These are phyloP conservation scores for Phytophthora macrochlamydospora DNA, from an alignment of 352 stramenopile genomes.

Conservation along the genomic window DNA sequence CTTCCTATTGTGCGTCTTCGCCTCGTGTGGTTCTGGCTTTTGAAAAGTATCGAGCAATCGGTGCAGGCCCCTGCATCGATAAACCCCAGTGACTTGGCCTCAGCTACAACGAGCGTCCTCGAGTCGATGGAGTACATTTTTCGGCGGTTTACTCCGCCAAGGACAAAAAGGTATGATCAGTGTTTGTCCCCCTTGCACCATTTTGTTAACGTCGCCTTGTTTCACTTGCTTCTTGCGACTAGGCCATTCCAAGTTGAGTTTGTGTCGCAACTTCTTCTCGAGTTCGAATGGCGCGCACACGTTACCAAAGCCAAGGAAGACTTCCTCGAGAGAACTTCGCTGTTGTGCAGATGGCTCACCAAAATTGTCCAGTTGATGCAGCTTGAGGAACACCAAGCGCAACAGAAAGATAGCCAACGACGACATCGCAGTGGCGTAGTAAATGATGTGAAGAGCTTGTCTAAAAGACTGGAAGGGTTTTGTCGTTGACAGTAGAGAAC, in stretches of 20 bases:
- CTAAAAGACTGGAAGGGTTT: constrained; percentile 25
- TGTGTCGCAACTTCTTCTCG: constrained; percentile 47
- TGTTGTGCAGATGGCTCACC: constrained; percentile 48
- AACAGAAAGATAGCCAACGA: constrained; percentile 25
- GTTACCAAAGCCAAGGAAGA: constrained; percentile 33
- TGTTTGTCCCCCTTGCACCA: neutral
- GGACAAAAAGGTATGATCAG: constrained; percentile 37
- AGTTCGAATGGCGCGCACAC: constrained; percentile 57
- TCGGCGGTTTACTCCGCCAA: constrained; percentile 50
- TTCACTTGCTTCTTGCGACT: neutral
- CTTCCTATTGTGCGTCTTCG: constrained; percentile 43
- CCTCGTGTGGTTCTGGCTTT: constrained; percentile 70
- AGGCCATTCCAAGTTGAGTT: constrained; percentile 65
- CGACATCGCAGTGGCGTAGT: constrained; percentile 5
- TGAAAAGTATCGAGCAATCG: constrained; percentile 31
- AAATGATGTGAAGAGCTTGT: constrained; percentile 40
- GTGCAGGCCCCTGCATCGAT: constrained; percentile 9
- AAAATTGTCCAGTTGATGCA: constrained; percentile 68
- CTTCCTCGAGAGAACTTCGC: constrained; percentile 23
- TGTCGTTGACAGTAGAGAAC: constrained; percentile 17
- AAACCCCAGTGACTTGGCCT: neutral
- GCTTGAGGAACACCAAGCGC: constrained; percentile 34
- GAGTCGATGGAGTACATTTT: constrained; percentile 70
- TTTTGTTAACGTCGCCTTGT: neutral
- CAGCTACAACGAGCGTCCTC: constrained; percentile 35